Conservation (phyloP, 164 flowering plant genomes). For the Dillenia turbinata region DNA sequence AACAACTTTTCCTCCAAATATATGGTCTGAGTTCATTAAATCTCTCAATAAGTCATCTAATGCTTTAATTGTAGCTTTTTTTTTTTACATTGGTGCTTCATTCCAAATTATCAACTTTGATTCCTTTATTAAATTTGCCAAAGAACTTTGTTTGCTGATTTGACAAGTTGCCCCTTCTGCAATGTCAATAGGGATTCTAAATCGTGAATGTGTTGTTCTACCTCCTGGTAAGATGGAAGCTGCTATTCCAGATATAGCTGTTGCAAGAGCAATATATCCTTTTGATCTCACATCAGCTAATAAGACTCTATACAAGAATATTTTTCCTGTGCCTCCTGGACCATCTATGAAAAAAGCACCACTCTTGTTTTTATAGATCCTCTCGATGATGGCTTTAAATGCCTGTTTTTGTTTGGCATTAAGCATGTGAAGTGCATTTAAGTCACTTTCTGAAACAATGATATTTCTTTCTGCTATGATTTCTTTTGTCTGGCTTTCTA, state of each 20-base stretch:
- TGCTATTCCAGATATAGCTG: slow-evolving; percentile 7
- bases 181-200: slow-evolving; percentile 11
- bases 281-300: neutral
- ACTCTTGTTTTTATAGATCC: too few relatives aligned
- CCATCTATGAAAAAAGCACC: slow-evolving; percentile 15
- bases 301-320: slow-evolving; percentile 8
- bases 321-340: slow-evolving; percentile 13
- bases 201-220: slow-evolving; percentile 17
- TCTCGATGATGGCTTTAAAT: neutral
- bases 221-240: slow-evolving; percentile 11
- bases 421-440: neutral
- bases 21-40: neutral
- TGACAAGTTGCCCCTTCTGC: neutral
- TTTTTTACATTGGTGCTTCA: slow-evolving; percentile 8
- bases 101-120: slow-evolving; percentile 9
- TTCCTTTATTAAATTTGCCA: neutral
- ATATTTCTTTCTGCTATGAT: too few relatives aligned
- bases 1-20: slow-evolving; percentile 3
- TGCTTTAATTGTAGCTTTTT: neutral
- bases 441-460: neutral
- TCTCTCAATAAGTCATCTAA: slow-evolving; percentile 8
- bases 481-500: too few relatives aligned
- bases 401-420: neutral
- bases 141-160: neutral
- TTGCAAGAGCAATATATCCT: slow-evolving; percentile 1